Base-by-base conservation (phyloP, 805 yeast genomes). In the Citeromyces matritensis region DNA sequence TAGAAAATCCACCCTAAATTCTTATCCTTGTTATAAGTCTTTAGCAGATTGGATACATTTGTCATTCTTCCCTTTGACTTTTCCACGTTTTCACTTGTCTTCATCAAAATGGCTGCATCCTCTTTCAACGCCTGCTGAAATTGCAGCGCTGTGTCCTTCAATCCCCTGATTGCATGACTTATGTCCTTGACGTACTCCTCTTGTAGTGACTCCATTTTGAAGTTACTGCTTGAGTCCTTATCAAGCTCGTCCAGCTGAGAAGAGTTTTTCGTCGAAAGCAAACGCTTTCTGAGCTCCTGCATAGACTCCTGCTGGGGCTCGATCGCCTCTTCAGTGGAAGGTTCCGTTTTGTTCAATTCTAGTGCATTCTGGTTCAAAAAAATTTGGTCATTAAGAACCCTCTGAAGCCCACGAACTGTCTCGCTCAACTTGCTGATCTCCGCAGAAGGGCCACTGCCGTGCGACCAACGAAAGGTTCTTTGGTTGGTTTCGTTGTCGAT, bases 41-140 rank as follows among this genome's bases (percentile, higher is more conserved):
- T 35, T 10, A 53, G 30, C 13, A 48, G 37, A 7, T 33, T 32
- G 30, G 44, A 48, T n/a, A 53, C 55, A 11, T 35, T 42, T 10
- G 38, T 39, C 28, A 53, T 43, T 17, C 37, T 45, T 9, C 50
- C 48, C 26, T 40, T 41, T 1, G 54, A 47, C 13, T 43, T 37
- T 15, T 53, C 58, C 30, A 53, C 46, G 31, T 49, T 48, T 27
- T 48, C 50, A 7, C 51, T 42, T 8, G 56, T 55, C 26, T 53
- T 53, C 28, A 45, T 50, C 29, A 53, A 37, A 9, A 53, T 42
- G 4, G 30, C 39, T 1, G 57, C 56, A 39, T 53, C 58, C 26
- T 49, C 43, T 27, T 41, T 43, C 3, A 53, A 24, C 40, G 48
- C 29, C 26, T 49, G 48, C 27, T 53, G 57, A 30, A 53, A 51